Conservation (phyloP, 768 basidiomycete species). For the Dacryopinax spathularia region DNA sequence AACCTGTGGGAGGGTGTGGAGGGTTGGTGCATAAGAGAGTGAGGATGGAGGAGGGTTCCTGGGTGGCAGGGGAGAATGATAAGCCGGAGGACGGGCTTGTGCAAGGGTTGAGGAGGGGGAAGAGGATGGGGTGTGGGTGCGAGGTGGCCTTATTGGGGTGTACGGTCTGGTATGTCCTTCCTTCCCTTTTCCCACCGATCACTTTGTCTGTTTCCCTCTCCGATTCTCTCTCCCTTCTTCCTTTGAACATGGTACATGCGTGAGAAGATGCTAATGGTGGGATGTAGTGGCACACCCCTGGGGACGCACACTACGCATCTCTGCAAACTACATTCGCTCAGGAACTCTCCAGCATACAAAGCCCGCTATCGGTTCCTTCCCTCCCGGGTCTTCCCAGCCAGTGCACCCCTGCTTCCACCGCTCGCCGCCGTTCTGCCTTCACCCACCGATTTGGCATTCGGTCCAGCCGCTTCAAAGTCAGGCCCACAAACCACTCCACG, state of each 20-base stretch:
- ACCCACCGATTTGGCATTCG: no score
- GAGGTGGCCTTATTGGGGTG: neutral
- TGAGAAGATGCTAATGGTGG: neutral
- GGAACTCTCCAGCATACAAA: neutral
- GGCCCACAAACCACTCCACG: no score
- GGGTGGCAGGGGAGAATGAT: neutral
- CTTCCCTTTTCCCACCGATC: no score
- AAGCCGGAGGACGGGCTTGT: neutral
- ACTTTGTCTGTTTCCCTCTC: no score
- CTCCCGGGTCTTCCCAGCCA: neutral
- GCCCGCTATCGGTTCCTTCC: slow-evolving; percentile 1
- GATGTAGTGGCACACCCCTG: neutral
- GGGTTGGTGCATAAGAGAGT: neutral
- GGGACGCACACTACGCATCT: slow-evolving; percentile 1
- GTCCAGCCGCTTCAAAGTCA: no score
- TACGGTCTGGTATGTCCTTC: neutral
- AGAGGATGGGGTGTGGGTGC: neutral
- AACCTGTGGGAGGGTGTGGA: neutral
- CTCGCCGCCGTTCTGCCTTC: neutral
- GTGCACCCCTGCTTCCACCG: neutral
- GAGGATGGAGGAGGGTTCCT: neutral
- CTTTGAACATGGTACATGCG: no score
- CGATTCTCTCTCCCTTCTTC: neutral
- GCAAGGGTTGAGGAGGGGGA: neutral
- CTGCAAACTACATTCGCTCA: neutral